A percentile compares a stretch with the other conserved stretches of the same genome.
These are phyloP conservation scores for Verticillium alfalfae DNA, from an alignment of 2,329 filamentous ascomycete species.

Conservation along the genomic window DNA sequence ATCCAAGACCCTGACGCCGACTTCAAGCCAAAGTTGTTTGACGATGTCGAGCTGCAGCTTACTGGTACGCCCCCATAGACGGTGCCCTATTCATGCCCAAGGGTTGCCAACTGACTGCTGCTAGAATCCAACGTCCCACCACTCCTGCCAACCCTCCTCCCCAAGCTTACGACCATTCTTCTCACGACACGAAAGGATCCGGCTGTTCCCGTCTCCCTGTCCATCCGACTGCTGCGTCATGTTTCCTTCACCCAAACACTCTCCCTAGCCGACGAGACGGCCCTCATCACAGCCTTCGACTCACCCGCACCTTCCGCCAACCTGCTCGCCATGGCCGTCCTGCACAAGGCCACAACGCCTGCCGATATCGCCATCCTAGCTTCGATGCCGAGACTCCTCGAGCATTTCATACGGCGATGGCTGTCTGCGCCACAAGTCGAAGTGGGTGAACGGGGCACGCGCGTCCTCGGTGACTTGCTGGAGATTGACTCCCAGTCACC, in stretches of 20 bases:
- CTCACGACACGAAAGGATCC: conserved; percentile 45
- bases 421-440: conserved; percentile 46
- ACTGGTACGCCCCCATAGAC: conserved; percentile 30
- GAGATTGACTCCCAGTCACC: conserved; percentile 45
- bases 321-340: conserved; percentile 49
- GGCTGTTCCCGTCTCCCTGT: conserved; percentile 42
- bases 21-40: conserved; percentile 46
- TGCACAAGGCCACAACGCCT: conserved; percentile 45
- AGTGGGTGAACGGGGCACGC: conserved; percentile 48
- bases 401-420: conserved; percentile 45
- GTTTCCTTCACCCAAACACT: conserved; percentile 46
- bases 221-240: conserved; percentile 50
- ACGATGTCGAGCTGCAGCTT: conserved; percentile 54
- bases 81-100: no score
- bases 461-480: conserved; percentile 47
- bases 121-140: conserved; percentile 46
- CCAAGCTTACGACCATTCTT: conserved; percentile 47
- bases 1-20: conserved; percentile 32
- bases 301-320: conserved; percentile 52
- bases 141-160: conserved; percentile 46
- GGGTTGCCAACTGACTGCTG: background rate
- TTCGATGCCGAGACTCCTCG: conserved; percentile 41
- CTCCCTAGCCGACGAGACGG: conserved; percentile 43
- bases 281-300: conserved; percentile 44
- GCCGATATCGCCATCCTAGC: conserved; percentile 45